Conservation (phyloP, 306 rosid genomes). For the Quercus aquifolioides region DNA sequence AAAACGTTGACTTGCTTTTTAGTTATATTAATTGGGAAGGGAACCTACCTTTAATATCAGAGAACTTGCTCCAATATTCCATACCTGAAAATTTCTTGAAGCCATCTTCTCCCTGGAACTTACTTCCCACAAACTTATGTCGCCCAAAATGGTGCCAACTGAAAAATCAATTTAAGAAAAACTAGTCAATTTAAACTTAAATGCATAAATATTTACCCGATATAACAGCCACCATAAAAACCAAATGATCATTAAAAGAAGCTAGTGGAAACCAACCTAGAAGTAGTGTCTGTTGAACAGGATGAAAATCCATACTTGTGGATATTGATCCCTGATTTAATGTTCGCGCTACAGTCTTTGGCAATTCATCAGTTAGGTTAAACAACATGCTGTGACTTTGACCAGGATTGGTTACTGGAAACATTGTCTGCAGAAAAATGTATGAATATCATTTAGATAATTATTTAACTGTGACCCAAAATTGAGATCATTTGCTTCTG, state of each 20-base stretch:
- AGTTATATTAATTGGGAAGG: background rate
- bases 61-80: conserved; percentile 21
- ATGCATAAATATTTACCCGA: background rate
- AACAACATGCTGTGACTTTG: background rate
- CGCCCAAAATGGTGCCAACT: conserved; percentile 27
- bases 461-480: background rate
- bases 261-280: conserved; percentile 15
- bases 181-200: background rate
- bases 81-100: conserved; percentile 25
- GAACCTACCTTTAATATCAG: conserved; percentile 8
- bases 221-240: background rate
- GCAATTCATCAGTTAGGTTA: conserved; percentile 15
- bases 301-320: conserved; percentile 31
- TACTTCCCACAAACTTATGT: conserved; percentile 27
- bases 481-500: background rate
- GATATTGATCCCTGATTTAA: conserved; percentile 13
- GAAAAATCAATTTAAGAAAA: background rate
- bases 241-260: background rate
- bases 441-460: background rate
- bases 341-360: conserved; percentile 14
- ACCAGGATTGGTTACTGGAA: background rate
- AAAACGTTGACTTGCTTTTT: background rate
- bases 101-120: conserved; percentile 10
- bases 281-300: conserved; percentile 17
- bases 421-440: background rate